Conservation (phyloP, 371 early-diverging fungal species). For the Rhizopus arrhizus region DNA sequence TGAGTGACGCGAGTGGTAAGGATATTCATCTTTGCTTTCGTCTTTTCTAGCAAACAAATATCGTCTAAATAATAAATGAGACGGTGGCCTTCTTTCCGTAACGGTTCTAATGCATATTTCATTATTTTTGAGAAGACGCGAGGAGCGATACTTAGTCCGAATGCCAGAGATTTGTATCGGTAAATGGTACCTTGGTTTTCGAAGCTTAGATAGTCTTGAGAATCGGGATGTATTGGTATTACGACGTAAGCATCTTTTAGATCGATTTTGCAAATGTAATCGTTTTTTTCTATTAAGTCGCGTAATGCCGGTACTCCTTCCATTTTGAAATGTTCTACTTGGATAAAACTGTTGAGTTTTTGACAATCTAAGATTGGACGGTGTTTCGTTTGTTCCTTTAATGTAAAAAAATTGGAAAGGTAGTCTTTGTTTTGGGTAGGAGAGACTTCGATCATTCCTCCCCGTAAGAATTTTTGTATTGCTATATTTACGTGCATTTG, state of each 20-base stretch:
- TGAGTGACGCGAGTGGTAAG: neutral
- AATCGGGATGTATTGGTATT: constrained; percentile 8
- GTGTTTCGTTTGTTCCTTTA: constrained; percentile 2
- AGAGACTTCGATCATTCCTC: constrained; percentile 9
- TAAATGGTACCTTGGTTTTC: constrained; percentile 1
- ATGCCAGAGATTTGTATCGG: no score
- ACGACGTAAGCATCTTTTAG: no score
- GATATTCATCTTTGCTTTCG: neutral
- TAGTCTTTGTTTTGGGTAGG: neutral
- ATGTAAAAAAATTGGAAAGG: constrained; percentile 12
- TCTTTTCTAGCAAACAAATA: constrained; percentile 3
- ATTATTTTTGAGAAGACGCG: no score
- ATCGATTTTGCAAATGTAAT: no score
- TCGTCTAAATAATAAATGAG: no score
- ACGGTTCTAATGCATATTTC: no score
- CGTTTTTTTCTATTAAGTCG: no score
- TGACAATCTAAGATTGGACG: constrained; percentile 8
- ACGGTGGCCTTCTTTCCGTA: no score
- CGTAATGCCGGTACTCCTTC: no score
- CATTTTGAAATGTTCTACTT: no score
- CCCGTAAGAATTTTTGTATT: neutral
- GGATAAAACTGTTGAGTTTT: no score
- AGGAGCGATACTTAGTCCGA: no score
- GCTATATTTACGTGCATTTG: constrained; percentile 3
- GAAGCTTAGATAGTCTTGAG: constrained; percentile 9